Conservation (phyloP, 1,284 basidiomycete species). For the Naganishia sp. region DNA sequence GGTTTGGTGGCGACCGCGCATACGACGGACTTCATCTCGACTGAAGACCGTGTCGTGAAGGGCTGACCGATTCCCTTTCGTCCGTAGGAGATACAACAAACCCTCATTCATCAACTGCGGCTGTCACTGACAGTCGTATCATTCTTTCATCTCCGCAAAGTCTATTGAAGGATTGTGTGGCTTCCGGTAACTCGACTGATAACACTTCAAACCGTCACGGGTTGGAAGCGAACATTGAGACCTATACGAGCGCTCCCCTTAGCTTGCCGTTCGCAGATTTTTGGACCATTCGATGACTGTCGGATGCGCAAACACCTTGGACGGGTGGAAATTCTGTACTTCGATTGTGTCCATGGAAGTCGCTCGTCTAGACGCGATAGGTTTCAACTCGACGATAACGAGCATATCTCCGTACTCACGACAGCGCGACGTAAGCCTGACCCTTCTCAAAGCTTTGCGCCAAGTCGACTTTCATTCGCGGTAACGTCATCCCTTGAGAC, state of each 20-base stretch:
- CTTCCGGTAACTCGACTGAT: too few species aligned
- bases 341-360: conserved; percentile 31
- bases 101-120: too few species aligned
- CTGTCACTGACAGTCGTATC: too few species aligned
- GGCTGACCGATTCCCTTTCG: too few species aligned
- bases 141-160: too few species aligned
- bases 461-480: conserved; percentile 55
- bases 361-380: conserved; percentile 20
- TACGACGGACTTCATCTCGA: too few species aligned
- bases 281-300: conserved; percentile 29
- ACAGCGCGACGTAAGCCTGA: conserved; percentile 33
- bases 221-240: background rate
- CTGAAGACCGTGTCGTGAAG: too few species aligned
- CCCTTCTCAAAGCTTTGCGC: conserved; percentile 49
- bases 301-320: conserved; percentile 30
- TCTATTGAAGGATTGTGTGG: too few species aligned
- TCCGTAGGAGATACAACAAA: too few species aligned
- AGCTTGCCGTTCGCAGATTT: conserved; percentile 7
- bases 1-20: too few species aligned
- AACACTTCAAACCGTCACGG: too few species aligned
- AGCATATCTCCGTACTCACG: conserved; percentile 7
- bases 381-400: background rate
- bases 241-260: background rate
- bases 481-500: conserved; percentile 35
- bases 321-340: conserved; percentile 25